Evolutionary conservation across 2,329 filamentous ascomycete genomes (phyloP).

Genomic region (Sarocladium strictum): DNA sequence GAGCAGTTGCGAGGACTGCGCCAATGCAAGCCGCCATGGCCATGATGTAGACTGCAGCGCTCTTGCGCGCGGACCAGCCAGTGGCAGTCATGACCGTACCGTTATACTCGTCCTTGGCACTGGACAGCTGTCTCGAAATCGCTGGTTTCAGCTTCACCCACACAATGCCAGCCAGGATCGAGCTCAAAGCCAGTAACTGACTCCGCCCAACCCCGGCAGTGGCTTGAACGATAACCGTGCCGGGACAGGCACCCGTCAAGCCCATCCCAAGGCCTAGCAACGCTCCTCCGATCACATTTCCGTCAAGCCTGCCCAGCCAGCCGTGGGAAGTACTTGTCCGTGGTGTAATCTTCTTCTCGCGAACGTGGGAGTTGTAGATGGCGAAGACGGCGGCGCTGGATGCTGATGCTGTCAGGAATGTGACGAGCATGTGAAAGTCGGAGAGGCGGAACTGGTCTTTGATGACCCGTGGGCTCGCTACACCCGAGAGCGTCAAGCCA

Average conservation of each 20-base stretch:
- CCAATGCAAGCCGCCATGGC: conserved; percentile 7
- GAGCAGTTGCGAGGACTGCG: conserved; percentile 5
- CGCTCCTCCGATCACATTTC: conserved; percentile 11
- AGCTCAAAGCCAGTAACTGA: conserved; percentile 7
- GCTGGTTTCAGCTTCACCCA: conserved; percentile 11
- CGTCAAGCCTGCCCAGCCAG: conserved; percentile 10
- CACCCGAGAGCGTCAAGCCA: conserved; percentile 12
- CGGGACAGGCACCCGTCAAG: conserved; percentile 12
- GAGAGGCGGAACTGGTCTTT: conserved; percentile 10
- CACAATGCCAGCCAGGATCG: conserved; percentile 6
- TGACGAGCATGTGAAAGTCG: conserved; percentile 13
- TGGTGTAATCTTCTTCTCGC: conserved; percentile 4
- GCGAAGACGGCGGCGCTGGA: conserved; percentile 12
- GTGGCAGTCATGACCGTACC: conserved; percentile 10
- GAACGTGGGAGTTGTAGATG: conserved; percentile 8
- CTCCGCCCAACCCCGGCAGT: conserved; percentile 10
- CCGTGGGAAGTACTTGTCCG: conserved; percentile 8
- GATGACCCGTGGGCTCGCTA: conserved; percentile 12
- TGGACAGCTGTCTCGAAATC: not conserved
- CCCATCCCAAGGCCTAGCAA: conserved; percentile 12
- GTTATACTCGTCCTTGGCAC: not conserved
- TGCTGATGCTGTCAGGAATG: conserved; percentile 11
- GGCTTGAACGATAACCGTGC: conserved; percentile 12
- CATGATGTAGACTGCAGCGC: conserved; percentile 7
- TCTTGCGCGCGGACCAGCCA: conserved; percentile 4